Percentiles rank a stretch among this genome's conserved stretches.
phyloP scores from a whole-genome alignment of 148 eudicot species.

The Dysphania ambrosioides region DNA sequence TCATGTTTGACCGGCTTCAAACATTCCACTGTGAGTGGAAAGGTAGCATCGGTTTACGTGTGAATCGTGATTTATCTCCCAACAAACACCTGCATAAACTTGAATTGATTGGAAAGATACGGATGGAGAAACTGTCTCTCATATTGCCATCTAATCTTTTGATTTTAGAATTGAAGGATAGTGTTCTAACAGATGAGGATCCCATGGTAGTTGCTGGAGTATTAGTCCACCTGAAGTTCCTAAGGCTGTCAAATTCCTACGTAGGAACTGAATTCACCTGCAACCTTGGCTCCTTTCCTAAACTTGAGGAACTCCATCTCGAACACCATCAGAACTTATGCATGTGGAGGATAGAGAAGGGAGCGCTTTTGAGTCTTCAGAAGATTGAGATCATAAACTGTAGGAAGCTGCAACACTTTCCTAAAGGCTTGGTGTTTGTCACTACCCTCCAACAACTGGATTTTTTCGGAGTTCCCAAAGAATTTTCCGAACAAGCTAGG shows the following conservation, averaged over 20 bases:
- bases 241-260: constrained; percentile 13
- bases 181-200: constrained; percentile 2
- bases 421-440: constrained; percentile 10
- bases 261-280: constrained; percentile 8
- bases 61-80: neutral
- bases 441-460: constrained; percentile 18
- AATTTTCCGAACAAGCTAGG: constrained; percentile 10
- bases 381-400: constrained; percentile 15
- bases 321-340: neutral
- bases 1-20: constrained; percentile 10
- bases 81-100: constrained; percentile 16
- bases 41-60: neutral
- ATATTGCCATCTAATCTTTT: constrained; percentile 24
- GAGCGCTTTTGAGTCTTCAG: constrained; percentile 21
- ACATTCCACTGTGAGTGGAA: constrained; percentile 11
- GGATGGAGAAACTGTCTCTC: neutral
- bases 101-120: constrained; percentile 8
- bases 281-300: constrained; percentile 13
- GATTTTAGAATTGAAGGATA: constrained; percentile 18
- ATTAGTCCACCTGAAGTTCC: constrained; percentile 23
- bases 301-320: constrained; percentile 22
- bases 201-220: constrained; percentile 18
- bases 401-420: constrained; percentile 5
- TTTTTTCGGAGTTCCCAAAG: constrained; percentile 2
- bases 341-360: constrained; percentile 15